Base-by-base conservation (phyloP, 2,329 filamentous ascomycete genomes). In the Leptographium flavum region DNA sequence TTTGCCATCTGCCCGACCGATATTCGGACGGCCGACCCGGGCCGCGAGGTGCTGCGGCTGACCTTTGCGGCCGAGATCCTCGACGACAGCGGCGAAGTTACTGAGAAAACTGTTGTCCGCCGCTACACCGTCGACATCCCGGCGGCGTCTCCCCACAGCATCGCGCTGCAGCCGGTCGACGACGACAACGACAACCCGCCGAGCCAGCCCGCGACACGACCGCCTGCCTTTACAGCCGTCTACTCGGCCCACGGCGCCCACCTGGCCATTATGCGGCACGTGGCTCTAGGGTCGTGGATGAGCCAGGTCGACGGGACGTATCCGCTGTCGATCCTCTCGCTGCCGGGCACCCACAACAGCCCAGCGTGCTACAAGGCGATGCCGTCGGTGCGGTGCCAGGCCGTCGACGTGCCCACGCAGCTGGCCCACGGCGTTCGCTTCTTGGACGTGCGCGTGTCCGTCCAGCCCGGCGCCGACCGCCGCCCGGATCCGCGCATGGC, bases 331-430 rank as follows among this genome's bases (percentile, higher is more conserved):
- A 73, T 81, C 3, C 76, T 98, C 42, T 92, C 83, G 42, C 92
- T 96, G 50, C 92, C 92, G 0, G 92, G 92, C 51, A 95, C 92
- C 0, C 92, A 98, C 69, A 96, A 98, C 65, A 86, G 84, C 17
- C 86, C 92, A 7, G 93, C 88, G 10, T 82, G 76, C 64, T 73
- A 93, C 67, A 73, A 76, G 41, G 88, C 92, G 13, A 73, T 95
- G 5, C 92, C 92, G 1, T 94, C 87, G 1, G 92, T 96, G 23
- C 83, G 92, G 33, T 96, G 92, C 63, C 92, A 98, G 65, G 81
- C 84, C 30, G 86, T 88, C 17, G 70, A 76, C 49, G 72, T 93
- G 5, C 69, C 71, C 41, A 76, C 81, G 44, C 92, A 98, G 63
- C 76, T 98, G 25, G 70, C 79, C 46, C 90, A 94, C 59, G 92